These are phyloP conservation scores for Cyberlindnera misumaiensis DNA, from an alignment of 805 yeast species.

Conservation along the genomic window DNA sequence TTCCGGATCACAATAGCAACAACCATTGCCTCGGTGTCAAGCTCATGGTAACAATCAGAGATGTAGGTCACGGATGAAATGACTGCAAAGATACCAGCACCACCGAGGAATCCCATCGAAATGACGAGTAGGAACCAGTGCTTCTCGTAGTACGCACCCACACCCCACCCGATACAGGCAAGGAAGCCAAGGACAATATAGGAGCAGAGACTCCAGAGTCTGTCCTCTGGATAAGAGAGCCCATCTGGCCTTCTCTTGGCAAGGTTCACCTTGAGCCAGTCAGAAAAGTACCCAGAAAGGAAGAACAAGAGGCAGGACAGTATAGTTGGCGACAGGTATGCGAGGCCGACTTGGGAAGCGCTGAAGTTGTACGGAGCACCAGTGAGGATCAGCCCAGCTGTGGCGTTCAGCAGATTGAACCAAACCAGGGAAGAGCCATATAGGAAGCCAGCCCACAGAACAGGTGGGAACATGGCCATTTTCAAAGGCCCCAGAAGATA, in stretches of 20 bases:
- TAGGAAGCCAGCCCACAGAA: constrained; percentile 52
- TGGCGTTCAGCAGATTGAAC: constrained; percentile 45
- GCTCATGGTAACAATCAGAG: constrained; percentile 50
- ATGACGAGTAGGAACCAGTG: constrained; percentile 51
- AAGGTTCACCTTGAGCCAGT: constrained; percentile 40
- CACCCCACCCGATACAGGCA: constrained; percentile 56
- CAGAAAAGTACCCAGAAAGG: constrained; percentile 43
- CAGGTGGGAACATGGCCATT: constrained; percentile 43
- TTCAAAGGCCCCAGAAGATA: constrained; percentile 32
- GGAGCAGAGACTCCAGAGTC: constrained; percentile 45
- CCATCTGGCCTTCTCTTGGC: constrained; percentile 46
- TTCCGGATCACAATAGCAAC: constrained; percentile 53
- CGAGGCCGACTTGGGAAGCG: constrained; percentile 40
- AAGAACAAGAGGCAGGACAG: constrained; percentile 38
- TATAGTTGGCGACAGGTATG: constrained; percentile 46
- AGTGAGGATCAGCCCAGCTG: constrained; percentile 36
- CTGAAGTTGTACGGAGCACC: constrained; percentile 47
- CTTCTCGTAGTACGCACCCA: constrained; percentile 48
- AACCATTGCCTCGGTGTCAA: constrained; percentile 49
- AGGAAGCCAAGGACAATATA: constrained; percentile 46
- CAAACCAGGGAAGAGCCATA: constrained; percentile 44
- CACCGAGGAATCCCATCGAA: constrained; percentile 53
- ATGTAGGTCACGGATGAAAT: constrained; percentile 46
- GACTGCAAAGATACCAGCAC: constrained; percentile 46
- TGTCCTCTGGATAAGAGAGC: constrained; percentile 47